These are phyloP conservation scores for Cupressus sempervirens DNA, from an alignment of 75 land plant genomes.

Conservation along the genomic window DNA sequence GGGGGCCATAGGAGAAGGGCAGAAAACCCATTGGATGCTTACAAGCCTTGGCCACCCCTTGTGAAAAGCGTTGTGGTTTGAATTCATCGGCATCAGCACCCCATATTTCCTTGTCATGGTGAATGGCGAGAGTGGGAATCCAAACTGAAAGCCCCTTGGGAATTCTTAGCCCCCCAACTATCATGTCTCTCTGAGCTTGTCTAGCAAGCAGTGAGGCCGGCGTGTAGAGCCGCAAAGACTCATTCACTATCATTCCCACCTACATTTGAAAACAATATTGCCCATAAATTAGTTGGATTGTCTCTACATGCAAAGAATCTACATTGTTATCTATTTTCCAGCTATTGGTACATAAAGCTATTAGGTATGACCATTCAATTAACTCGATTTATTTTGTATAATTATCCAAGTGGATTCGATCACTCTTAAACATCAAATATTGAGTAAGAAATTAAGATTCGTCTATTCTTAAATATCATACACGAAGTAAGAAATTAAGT, in stretches of 20 bases:
- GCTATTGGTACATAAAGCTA: no score
- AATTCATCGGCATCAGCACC: slow-evolving; percentile 27
- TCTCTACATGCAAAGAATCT: no score
- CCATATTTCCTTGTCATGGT: slow-evolving; percentile 28
- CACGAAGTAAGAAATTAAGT: no score
- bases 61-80: slow-evolving; percentile 30
- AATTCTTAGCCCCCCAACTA: slow-evolving; percentile 14
- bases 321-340: no score
- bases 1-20: slow-evolving; percentile 33
- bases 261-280: not conserved
- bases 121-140: slow-evolving; percentile 28
- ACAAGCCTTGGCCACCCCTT: slow-evolving; percentile 22
- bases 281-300: not conserved
- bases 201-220: slow-evolving; percentile 17
- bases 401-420: no score
- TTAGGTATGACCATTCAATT: no score
- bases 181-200: slow-evolving; percentile 14
- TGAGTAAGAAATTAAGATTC: no score
- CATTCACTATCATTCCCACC: slow-evolving; percentile 30
- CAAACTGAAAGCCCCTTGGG: slow-evolving; percentile 15
- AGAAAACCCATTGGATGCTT: slow-evolving; percentile 33
- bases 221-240: slow-evolving; percentile 25
- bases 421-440: no score
- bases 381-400: no score
- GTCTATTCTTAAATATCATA: no score